Conservation (phyloP, 2,329 filamentous ascomycete genomes). For the Ophiostoma sp. region DNA sequence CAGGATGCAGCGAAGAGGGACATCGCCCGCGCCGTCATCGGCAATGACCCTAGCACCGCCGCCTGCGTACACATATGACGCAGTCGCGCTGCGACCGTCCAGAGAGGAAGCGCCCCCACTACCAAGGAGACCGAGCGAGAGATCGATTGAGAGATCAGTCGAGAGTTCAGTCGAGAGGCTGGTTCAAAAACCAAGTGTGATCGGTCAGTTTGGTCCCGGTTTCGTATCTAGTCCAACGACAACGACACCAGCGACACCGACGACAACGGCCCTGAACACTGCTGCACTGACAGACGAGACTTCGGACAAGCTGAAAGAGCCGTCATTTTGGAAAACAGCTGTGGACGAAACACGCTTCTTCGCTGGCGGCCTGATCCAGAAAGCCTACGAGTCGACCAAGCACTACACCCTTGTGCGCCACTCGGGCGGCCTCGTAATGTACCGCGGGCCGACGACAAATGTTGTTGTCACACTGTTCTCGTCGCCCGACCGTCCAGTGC, state of each 20-base stretch:
- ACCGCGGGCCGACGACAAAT: constrained; percentile 58
- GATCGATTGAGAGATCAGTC: not conserved
- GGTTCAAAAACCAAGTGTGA: too few relatives aligned
- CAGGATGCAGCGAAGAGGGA: not conserved
- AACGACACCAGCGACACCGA: not conserved
- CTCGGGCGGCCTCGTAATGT: constrained; percentile 58
- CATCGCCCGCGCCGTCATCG: not conserved
- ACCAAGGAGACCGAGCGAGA: constrained; percentile 1
- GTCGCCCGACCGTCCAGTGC: constrained; percentile 40
- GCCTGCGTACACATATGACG: not conserved
- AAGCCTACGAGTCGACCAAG: constrained; percentile 58
- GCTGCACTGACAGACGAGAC: not conserved
- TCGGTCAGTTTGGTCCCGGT: not conserved
- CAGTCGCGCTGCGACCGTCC: not conserved
- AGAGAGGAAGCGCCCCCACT: not conserved
- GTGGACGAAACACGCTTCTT: constrained; percentile 58
- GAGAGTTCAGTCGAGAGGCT: not conserved
- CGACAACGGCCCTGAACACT: not conserved
- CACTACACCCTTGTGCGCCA: constrained; percentile 64
- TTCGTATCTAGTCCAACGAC: not conserved
- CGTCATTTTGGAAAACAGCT: constrained; percentile 42
- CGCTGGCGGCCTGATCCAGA: constrained; percentile 58
- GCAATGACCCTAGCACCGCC: not conserved
- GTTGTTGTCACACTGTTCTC: constrained; percentile 60
- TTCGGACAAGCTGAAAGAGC: not conserved